These are phyloP conservation scores for Alternaria arbusti DNA, from an alignment of 2,329 filamentous ascomycete genomes.

Conservation along the genomic window DNA sequence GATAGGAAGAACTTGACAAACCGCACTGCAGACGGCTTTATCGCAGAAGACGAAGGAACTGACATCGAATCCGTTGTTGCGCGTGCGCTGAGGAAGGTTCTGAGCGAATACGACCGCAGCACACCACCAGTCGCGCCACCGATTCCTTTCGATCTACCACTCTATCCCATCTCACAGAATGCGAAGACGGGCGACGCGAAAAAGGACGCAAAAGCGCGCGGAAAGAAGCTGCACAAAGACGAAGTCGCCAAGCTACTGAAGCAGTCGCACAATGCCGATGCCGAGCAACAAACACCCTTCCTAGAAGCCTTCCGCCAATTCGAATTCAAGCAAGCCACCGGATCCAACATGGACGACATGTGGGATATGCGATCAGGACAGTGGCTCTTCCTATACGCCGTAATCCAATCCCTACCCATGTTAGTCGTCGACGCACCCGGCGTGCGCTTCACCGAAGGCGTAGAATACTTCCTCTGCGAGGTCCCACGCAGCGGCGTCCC, in stretches of 20 bases:
- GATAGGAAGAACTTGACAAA: slow-evolving; percentile 81
- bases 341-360: slow-evolving; percentile 70
- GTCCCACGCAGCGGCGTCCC: slow-evolving; percentile 74
- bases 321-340: slow-evolving; percentile 70
- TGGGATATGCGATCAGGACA: slow-evolving; percentile 75
- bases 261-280: slow-evolving; percentile 80
- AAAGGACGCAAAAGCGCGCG: slow-evolving; percentile 75
- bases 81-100: slow-evolving; percentile 75
- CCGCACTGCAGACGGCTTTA: slow-evolving; percentile 73
- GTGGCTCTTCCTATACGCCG: slow-evolving; percentile 82
- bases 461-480: slow-evolving; percentile 83
- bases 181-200: slow-evolving; percentile 72
- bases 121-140: slow-evolving; percentile 89
- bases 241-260: slow-evolving; percentile 80
- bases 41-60: slow-evolving; percentile 60
- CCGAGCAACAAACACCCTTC: slow-evolving; percentile 66
- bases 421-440: slow-evolving; percentile 77
- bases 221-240: slow-evolving; percentile 76
- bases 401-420: slow-evolving; percentile 79
- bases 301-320: slow-evolving; percentile 73
- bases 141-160: slow-evolving; percentile 86
- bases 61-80: slow-evolving; percentile 64
- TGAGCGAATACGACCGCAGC: slow-evolving; percentile 88
- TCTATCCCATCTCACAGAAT: slow-evolving; percentile 72
- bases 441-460: slow-evolving; percentile 70